A percentile compares a stretch with the other conserved stretches of the same genome.
Evolutionary conservation across 805 yeast genomes (phyloP).

Genomic region (Blastobotrys chiropterorum): DNA sequence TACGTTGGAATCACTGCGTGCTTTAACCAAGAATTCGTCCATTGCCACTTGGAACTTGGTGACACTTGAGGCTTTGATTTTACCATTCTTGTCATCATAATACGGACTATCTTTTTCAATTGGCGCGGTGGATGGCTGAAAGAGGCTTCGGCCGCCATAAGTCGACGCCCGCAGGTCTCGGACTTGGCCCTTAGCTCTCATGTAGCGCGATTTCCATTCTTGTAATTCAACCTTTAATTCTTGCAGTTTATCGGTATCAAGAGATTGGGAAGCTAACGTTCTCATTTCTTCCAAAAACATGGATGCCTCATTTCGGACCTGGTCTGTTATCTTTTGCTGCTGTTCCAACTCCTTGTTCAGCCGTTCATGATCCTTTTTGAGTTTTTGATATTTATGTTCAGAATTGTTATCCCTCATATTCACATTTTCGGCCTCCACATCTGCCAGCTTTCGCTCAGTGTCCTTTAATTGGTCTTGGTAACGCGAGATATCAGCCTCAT

Average conservation of each 20-base stretch:
- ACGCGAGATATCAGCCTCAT: constrained; percentile 1
- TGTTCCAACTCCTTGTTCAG: constrained; percentile 21
- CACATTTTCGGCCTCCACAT: constrained; percentile 2
- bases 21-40: constrained; percentile 29
- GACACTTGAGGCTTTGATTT: constrained; percentile 22
- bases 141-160: constrained; percentile 10
- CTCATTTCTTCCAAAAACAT: constrained; percentile 34
- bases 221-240: constrained; percentile 29
- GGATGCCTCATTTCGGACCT: constrained; percentile 34
- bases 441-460: not conserved
- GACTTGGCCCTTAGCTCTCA: constrained; percentile 26
- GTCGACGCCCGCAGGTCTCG: constrained; percentile 22
- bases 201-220: constrained; percentile 32
- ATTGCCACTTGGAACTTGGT: constrained; percentile 29
- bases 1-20: constrained; percentile 25
- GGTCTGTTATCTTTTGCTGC: constrained; percentile 29
- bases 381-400: constrained; percentile 16
- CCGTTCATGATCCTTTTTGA: constrained; percentile 19
- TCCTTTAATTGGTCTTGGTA: constrained; percentile 5
- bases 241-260: constrained; percentile 21
- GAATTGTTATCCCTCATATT: not conserved
- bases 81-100: constrained; percentile 23
- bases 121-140: constrained; percentile 9
- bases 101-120: constrained; percentile 16
- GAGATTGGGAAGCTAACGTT: constrained; percentile 25